Evolutionary conservation across 2,329 filamentous ascomycete genomes (phyloP), one percentile per base, ranked within the genome.

Genomic region (Trichophyton mentagrophytes): DNA sequence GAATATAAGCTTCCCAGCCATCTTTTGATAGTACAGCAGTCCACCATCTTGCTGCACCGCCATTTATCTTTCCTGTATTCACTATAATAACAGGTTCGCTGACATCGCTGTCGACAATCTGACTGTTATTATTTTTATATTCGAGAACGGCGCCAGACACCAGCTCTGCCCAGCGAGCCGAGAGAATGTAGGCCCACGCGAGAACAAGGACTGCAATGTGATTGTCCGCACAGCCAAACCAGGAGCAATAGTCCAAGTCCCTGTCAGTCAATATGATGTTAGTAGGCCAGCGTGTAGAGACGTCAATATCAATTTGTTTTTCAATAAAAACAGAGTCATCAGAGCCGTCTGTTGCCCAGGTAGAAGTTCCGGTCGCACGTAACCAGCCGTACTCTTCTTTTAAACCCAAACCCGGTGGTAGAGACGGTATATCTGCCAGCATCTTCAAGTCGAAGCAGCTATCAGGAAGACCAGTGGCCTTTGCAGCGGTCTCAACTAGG

Each of bases 21-120:
- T 62, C 58, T 44, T 61, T 59, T 47, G 63, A 57, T 33, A 66
- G 58, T 57, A 66, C 47, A 53, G 61, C 63, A 36, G 64, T 55
- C 63, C 63, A 65, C 63, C 59, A 66, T 61, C 61, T 62, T 38
- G 44, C 61, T 17, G 56, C 57, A 53, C 46, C 60, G 25, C 47
- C 25, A 38, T 57, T 17, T 25, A 58, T 58, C 55, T 59, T 30
- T 51, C 58, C 62, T 57, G 61, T 17, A 55, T 62, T 44, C 22
- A 62, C 56, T 25, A 20, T 17, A 33, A 60, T 58, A n/a, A 38
- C 2, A 46, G 25, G 36, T 15, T 38, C 4, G 8, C 44, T 36
- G 15, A 17, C 13, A 5, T 17, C 13, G 15, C 2, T 22, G 33
- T 49, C 17, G 5, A 11, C n/a, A 30, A 51, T 40, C 33, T 55